Base-by-base conservation (phyloP, 192 early-diverging fungal genomes). In the Coemansia sp. region DNA sequence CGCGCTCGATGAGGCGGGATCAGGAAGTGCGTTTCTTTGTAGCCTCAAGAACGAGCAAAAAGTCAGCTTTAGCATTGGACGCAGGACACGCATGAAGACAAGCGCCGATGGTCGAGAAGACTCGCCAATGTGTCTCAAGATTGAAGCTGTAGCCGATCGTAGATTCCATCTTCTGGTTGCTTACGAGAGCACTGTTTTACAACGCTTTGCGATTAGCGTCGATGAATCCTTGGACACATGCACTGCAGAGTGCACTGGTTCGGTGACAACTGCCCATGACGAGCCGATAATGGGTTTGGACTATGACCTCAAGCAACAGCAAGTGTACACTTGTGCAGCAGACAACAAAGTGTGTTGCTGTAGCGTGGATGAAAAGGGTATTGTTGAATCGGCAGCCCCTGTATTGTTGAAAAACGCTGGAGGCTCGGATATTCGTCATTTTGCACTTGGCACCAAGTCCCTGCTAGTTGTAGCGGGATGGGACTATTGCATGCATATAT, bases 231-330 rank as follows among this genome's bases (percentile, higher is more conserved):
- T 17, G 10, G 52, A 38, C 38, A 27, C 24, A 24, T 34, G 51
- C 8, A 14, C 21, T 9, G 57, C 57, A 0, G n/a, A n/a, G 11
- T 21, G 19, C 39, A 47, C 21, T 33, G 48, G 22, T 0, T 23
- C 49, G 0, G 50, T 58, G 33, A 22, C 33, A 12, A 57, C 69
- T 11, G 61, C 40, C 14, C 74, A 78, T 50, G 57, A 48, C 15
- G 74, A 78, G 55, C 74, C 74, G 49, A 50, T 78, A 11, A 71
- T 78, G 68, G 41, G 64, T 24, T 18, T 78, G 10, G 69, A 64
- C 51, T 57, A 61, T 27, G 58, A 68, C 58, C 9, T 9, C 23
- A 27, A 54, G 18, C 4, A 21, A 11, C 45, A 51, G 40, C 33
- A 27, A 8, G 53, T 71, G 9, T 78, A 67, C 41, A 78, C 74